Percentiles rank a stretch among this genome's conserved stretches.
These are phyloP conservation scores for Xylariaceae sp. DNA, from an alignment of 2,329 filamentous ascomycete genomes.

Conservation along the genomic window DNA sequence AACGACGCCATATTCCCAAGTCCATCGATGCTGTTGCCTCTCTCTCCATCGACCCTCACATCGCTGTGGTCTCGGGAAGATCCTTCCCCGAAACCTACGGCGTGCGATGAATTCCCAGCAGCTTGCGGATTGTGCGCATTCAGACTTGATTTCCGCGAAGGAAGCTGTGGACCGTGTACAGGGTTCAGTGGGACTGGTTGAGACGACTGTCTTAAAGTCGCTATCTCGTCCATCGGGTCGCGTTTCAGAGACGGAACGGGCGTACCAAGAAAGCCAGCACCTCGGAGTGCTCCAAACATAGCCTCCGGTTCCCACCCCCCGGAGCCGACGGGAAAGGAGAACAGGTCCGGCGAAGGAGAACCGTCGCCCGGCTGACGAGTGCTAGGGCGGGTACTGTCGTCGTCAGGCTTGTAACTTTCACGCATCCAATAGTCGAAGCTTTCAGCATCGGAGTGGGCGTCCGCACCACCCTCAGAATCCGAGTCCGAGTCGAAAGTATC, in stretches of 20 bases:
- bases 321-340: slow-evolving; percentile 45
- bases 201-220: slow-evolving; percentile 39
- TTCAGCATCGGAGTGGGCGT: slow-evolving; percentile 39
- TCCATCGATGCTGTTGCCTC: slow-evolving; percentile 32
- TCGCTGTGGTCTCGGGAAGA: slow-evolving; percentile 19
- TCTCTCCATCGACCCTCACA: slow-evolving; percentile 20
- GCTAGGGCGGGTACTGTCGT: slow-evolving; percentile 9
- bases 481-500: slow-evolving; percentile 45
- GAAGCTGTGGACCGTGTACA: slow-evolving; percentile 37
- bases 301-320: slow-evolving; percentile 46
- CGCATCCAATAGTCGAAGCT: slow-evolving; percentile 57
- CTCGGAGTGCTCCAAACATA: slow-evolving; percentile 44
- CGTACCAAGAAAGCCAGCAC: slow-evolving; percentile 32
- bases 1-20: slow-evolving; percentile 17
- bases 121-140: slow-evolving; percentile 47
- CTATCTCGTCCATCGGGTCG: slow-evolving; percentile 45
- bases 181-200: slow-evolving; percentile 37
- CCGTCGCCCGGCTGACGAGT: slow-evolving; percentile 13
- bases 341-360: slow-evolving; percentile 49
- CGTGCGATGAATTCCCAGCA: slow-evolving; percentile 29
- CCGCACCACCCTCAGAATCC: slow-evolving; percentile 41
- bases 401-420: slow-evolving; percentile 45
- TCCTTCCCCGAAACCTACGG: slow-evolving; percentile 24
- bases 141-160: slow-evolving; percentile 51
- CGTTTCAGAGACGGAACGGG: slow-evolving; percentile 34